Conservation (phyloP, 129 eudicot species). For the Oenanthe sinensis region DNA sequence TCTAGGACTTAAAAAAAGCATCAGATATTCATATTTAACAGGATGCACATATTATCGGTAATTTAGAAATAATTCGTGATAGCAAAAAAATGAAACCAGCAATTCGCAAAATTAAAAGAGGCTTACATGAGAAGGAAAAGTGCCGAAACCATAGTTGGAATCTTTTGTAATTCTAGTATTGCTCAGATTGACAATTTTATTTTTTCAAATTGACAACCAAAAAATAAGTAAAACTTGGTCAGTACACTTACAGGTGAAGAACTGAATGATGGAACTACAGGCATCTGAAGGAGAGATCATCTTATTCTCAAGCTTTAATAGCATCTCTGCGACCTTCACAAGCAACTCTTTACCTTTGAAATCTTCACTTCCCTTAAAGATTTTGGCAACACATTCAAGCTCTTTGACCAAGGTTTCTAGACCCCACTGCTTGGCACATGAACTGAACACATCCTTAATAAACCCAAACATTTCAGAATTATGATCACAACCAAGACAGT, state of each 20-base stretch:
- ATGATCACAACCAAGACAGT: conserved; percentile 83
- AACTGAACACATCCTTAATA: conserved; percentile 62
- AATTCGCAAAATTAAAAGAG: neutral
- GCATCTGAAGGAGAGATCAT: conserved; percentile 56
- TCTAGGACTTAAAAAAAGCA: neutral
- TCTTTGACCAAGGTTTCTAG: conserved; percentile 52
- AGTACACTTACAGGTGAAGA: conserved; percentile 55
- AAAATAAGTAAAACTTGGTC: conserved; percentile 10
- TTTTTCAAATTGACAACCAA: neutral
- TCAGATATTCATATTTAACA: neutral
- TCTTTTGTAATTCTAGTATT: neutral
- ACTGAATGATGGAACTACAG: conserved; percentile 50
- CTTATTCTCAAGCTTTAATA: conserved; percentile 44
- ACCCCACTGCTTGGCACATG: conserved; percentile 74
- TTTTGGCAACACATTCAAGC: conserved; percentile 72
- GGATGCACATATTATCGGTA: neutral
- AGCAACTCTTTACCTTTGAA: conserved; percentile 66
- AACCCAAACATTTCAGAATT: conserved; percentile 93
- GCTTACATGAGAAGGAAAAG: neutral
- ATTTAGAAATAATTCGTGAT: neutral
- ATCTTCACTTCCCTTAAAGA: conserved; percentile 65
- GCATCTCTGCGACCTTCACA: conserved; percentile 46
- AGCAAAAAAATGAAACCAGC: neutral
- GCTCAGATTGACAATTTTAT: neutral
- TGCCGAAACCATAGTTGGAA: neutral